Evolutionary conservation across 495 filamentous ascomycete species (phyloP).

Genomic region (Aspergillus panamensis): DNA sequence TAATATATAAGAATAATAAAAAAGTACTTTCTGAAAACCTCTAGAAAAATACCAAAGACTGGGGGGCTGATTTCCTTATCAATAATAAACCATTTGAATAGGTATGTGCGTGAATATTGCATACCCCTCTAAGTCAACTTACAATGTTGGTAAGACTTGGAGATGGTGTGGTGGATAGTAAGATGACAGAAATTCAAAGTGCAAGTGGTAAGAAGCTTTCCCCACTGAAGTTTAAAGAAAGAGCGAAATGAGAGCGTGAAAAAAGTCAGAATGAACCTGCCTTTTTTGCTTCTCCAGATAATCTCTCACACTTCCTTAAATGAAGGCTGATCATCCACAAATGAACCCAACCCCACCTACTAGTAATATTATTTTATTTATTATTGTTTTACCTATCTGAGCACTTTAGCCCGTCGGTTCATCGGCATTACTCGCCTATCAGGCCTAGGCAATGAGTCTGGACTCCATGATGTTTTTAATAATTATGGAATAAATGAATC

Average conservation of each 20-base stretch:
- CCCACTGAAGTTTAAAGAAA: conserved; percentile 11
- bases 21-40: not conserved
- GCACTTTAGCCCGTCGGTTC: conserved; percentile 16
- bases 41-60: not conserved
- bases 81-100: not conserved
- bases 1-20: not conserved
- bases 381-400: not conserved
- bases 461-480: not conserved
- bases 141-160: not conserved
- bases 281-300: not conserved
- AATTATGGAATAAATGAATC: not conserved
- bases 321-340: conserved; percentile 10
- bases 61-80: not conserved
- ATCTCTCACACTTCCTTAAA: not conserved
- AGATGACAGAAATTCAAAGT: not conserved
- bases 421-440: conserved; percentile 18
- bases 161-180: not conserved
- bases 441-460: not conserved
- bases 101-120: conserved; percentile 5
- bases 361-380: conserved; percentile 2
- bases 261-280: not conserved
- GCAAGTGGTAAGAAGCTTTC: conserved; percentile 11
- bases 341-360: not conserved
- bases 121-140: not conserved
- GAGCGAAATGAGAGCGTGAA: not conserved